Percentiles rank a stretch among this genome's conserved stretches.
These are phyloP conservation scores for Auriscalpium microsporum DNA, from an alignment of 768 basidiomycete genomes.

Conservation along the genomic window DNA sequence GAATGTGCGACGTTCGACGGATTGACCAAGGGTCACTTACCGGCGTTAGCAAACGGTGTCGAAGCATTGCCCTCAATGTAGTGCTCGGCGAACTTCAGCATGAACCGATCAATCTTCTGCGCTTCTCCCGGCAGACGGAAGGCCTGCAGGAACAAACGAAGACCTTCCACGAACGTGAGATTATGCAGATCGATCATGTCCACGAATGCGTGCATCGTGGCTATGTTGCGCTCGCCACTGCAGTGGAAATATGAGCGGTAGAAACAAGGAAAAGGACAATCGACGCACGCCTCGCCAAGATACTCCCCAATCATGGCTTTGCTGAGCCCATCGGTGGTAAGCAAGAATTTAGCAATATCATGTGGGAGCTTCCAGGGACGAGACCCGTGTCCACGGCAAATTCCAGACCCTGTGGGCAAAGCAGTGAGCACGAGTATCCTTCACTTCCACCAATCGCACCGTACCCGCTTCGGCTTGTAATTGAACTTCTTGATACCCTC, in stretches of 20 bases:
- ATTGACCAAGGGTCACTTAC: conserved; percentile 34
- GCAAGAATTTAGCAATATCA: conserved; percentile 79
- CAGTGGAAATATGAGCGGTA: neutral
- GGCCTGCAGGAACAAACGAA: conserved; percentile 84
- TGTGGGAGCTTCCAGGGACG: conserved; percentile 64
- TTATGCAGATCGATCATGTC: conserved; percentile 84
- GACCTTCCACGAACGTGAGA: conserved; percentile 77
- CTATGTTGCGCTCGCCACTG: conserved; percentile 84
- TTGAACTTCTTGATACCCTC: conserved; percentile 98
- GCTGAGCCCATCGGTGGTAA: conserved; percentile 84
- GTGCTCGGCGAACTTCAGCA: conserved; percentile 97
- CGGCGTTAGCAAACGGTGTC: conserved; percentile 89
- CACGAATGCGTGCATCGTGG: conserved; percentile 96
- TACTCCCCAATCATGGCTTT: conserved; percentile 98
- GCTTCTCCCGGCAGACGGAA: conserved; percentile 96
- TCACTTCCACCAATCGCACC: conserved; percentile 16
- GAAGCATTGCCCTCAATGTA: conserved; percentile 85
- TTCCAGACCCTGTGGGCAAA: conserved; percentile 60
- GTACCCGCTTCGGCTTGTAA: conserved; percentile 92
- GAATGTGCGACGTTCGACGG: neutral
- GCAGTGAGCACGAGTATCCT: too few species aligned
- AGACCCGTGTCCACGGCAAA: conserved; percentile 86
- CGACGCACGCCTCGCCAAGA: conserved; percentile 85
- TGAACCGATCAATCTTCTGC: conserved; percentile 97
- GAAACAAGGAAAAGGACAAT: neutral